Evolutionary conservation across 2,329 filamentous ascomycete species (phyloP).

Genomic region (Aspergillus ustus): DNA sequence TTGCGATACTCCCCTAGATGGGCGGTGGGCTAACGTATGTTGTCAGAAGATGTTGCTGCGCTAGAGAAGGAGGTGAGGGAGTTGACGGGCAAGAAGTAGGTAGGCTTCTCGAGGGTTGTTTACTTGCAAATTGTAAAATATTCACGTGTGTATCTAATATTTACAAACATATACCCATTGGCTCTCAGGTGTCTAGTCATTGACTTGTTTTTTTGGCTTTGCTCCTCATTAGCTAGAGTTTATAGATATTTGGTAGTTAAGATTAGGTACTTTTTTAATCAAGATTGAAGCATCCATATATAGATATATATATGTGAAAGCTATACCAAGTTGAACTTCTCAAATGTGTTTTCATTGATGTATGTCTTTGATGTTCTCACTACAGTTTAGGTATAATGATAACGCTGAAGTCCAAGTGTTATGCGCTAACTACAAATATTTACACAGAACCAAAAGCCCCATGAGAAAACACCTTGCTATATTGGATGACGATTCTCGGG

Average conservation of each 20-base stretch:
- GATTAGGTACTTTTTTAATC: too few species aligned
- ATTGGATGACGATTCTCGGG: neutral
- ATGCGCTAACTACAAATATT: neutral
- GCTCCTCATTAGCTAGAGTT: too few species aligned
- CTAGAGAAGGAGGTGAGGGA: conserved; percentile 43
- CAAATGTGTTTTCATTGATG: too few species aligned
- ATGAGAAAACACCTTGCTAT: neutral
- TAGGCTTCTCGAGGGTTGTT: neutral
- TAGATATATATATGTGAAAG: neutral
- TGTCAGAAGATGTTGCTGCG: conserved; percentile 38
- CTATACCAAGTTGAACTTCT: too few species aligned
- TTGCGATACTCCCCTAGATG: neutral
- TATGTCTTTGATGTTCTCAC: too few species aligned
- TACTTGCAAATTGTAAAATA: neutral
- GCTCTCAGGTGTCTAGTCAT: neutral
- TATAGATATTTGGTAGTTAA: too few species aligned
- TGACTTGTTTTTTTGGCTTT: neutral
- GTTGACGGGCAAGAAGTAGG: conserved; percentile 36
- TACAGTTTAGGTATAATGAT: too few species aligned
- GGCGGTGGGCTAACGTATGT: neutral
- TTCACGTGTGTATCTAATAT: neutral
- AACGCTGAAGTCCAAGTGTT: neutral
- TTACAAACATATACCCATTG: neutral
- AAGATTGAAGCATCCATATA: neutral
- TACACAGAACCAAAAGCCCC: neutral